These are phyloP conservation scores for Nepenthes mirabilis DNA, from an alignment of 148 eudicot species.

Conservation along the genomic window DNA sequence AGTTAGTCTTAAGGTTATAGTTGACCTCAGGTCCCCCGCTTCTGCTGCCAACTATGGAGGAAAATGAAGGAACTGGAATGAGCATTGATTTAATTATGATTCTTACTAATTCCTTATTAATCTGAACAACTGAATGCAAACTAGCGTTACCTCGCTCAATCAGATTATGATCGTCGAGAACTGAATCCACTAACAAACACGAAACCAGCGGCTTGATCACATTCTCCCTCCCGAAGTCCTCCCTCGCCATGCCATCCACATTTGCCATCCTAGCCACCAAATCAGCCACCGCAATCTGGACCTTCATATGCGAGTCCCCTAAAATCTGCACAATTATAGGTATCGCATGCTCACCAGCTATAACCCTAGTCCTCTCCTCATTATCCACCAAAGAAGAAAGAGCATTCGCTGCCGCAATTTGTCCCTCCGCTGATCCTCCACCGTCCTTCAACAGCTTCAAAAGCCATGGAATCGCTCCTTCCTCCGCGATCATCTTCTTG, in stretches of 20 bases:
- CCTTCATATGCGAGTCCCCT: conserved; percentile 37
- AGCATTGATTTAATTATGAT: conserved; percentile 12
- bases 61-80: conserved; percentile 27
- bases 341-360: conserved; percentile 32
- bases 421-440: conserved; percentile 43
- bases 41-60: conserved; percentile 20
- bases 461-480: conserved; percentile 53
- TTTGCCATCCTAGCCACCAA: conserved; percentile 58
- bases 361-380: conserved; percentile 19
- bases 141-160: conserved; percentile 24
- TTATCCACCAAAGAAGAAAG: conserved; percentile 39
- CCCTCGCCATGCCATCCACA: conserved; percentile 42
- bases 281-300: conserved; percentile 43
- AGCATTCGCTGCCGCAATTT: conserved; percentile 51
- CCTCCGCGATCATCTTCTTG: conserved; percentile 57
- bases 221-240: conserved; percentile 65
- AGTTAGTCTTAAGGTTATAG: conserved; percentile 32
- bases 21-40: conserved; percentile 37
- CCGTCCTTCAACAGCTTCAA: conserved; percentile 54
- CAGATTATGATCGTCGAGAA: conserved; percentile 32
- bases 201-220: conserved; percentile 48
- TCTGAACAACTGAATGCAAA: conserved; percentile 51
- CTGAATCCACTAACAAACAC: conserved; percentile 41
- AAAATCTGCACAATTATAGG: conserved; percentile 40
- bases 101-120: conserved; percentile 34